Evolutionary conservation across 1,284 basidiomycete genomes (phyloP).

Genomic region (Trametes versicolor): DNA sequence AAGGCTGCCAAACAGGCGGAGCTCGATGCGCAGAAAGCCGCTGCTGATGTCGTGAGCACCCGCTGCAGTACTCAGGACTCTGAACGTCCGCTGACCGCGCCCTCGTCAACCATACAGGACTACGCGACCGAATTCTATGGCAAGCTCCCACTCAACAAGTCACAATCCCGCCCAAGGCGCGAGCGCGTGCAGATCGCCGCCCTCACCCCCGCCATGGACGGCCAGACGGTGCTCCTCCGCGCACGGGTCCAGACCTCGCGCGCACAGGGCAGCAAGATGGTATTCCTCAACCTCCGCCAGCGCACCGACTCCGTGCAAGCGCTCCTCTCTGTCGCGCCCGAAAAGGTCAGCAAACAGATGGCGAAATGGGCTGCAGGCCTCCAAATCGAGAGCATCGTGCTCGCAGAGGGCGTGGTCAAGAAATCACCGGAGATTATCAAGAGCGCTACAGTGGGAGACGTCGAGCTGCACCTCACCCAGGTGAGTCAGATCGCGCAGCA

Average conservation of each 20-base stretch:
- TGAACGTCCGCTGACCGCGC: slow-evolving; percentile 1
- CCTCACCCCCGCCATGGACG: slow-evolving; percentile 75
- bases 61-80: slow-evolving; percentile 11
- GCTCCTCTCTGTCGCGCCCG: slow-evolving; percentile 79
- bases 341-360: slow-evolving; percentile 97
- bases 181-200: slow-evolving; percentile 68
- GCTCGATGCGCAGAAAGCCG: slow-evolving; percentile 78
- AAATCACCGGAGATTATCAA: slow-evolving; percentile 91
- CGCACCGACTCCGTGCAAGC: slow-evolving; percentile 92
- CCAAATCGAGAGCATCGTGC: slow-evolving; percentile 90
- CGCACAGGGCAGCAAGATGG: slow-evolving; percentile 93
- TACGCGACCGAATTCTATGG: slow-evolving; percentile 91
- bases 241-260: slow-evolving; percentile 94
- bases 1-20: slow-evolving; percentile 84
- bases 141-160: slow-evolving; percentile 91
- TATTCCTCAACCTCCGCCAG: slow-evolving; percentile 94
- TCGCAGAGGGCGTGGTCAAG: slow-evolving; percentile 87
- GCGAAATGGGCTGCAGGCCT: slow-evolving; percentile 90
- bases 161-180: slow-evolving; percentile 73
- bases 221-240: slow-evolving; percentile 86
- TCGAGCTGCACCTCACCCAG: slow-evolving; percentile 89
- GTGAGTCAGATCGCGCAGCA: slow-evolving; percentile 51
- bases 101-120: slow-evolving; percentile 61
- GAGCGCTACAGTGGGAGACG: slow-evolving; percentile 89
- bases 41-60: slow-evolving; percentile 71